These are phyloP conservation scores for Tolypocladium capitatum DNA, from an alignment of 2,329 filamentous ascomycete species.

Conservation along the genomic window DNA sequence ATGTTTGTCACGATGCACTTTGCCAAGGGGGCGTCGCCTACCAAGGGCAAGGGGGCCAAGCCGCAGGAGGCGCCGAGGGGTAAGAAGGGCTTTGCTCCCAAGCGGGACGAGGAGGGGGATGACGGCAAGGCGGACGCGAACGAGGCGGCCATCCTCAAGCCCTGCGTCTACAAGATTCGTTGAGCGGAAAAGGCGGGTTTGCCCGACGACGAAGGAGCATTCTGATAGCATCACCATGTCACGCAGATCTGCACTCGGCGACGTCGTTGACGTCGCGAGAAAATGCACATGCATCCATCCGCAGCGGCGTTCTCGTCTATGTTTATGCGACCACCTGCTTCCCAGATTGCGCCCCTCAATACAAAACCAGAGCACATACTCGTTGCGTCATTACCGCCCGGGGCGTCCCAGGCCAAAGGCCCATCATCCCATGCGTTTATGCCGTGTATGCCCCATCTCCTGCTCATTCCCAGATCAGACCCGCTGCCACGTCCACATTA, in stretches of 20 bases:
- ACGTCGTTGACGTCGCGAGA: background rate
- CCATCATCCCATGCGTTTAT: background rate
- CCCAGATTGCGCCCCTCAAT: background rate
- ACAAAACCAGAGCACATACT: background rate
- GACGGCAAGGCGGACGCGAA: slow-evolving; percentile 49
- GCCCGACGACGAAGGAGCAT: background rate
- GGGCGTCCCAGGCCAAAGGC: background rate
- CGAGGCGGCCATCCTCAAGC: slow-evolving; percentile 63
- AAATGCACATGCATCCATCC: background rate
- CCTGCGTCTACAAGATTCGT: slow-evolving; percentile 88
- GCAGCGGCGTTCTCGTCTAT: background rate
- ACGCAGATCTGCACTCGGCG: background rate
- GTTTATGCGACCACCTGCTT: background rate
- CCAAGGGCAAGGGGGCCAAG: slow-evolving; percentile 59
- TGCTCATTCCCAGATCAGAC: slow-evolving; percentile 7
- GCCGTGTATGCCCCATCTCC: background rate
- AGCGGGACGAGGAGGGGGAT: slow-evolving; percentile 35
- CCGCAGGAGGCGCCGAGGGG: slow-evolving; percentile 41
- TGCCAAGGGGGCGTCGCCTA: slow-evolving; percentile 64
- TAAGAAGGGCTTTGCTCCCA: slow-evolving; percentile 40
- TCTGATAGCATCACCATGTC: background rate
- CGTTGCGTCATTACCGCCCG: background rate
- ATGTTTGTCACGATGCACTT: slow-evolving; percentile 99
- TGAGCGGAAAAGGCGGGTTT: slow-evolving; percentile 22
- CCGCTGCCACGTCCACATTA: slow-evolving; percentile 54